Percentiles rank a stretch among this genome's conserved stretches.
These are phyloP conservation scores for Lentithecium fluviatile DNA, from an alignment of 495 filamentous ascomycete genomes.

Conservation along the genomic window DNA sequence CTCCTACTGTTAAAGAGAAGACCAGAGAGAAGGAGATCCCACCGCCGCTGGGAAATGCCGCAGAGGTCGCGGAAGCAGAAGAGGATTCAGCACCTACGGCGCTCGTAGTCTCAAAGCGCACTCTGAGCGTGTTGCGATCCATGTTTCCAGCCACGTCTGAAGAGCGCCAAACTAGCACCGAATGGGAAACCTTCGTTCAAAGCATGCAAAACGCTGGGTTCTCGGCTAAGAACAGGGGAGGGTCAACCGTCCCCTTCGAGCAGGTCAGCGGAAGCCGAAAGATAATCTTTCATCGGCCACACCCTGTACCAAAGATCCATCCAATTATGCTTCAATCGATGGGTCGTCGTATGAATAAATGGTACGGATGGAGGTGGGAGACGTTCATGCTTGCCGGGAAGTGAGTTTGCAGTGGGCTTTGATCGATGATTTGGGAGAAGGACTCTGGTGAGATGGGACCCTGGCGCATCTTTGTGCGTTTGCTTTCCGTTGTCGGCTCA, in stretches of 20 bases:
- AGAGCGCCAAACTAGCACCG: not conserved
- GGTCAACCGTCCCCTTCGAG: not conserved
- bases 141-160: not conserved
- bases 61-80: not conserved
- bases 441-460: too few species aligned
- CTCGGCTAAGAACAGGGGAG: not conserved
- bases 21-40: not conserved
- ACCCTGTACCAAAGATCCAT: not conserved
- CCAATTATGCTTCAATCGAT: conserved; percentile 1
- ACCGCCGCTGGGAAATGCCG: not conserved
- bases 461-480: too few species aligned
- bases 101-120: not conserved
- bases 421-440: too few species aligned
- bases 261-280: not conserved
- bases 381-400: not conserved
- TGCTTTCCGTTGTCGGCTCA: too few species aligned
- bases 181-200: not conserved
- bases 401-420: too few species aligned
- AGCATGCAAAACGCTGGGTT: not conserved
- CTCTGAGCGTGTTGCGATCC: not conserved
- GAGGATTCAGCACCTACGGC: not conserved
- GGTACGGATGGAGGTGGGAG: not conserved
- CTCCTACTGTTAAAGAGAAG: not conserved
- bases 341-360: conserved; percentile 1
- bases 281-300: not conserved